These are phyloP conservation scores for Cadophora gregata DNA, from an alignment of 2,329 filamentous ascomycete genomes.

Conservation along the genomic window DNA sequence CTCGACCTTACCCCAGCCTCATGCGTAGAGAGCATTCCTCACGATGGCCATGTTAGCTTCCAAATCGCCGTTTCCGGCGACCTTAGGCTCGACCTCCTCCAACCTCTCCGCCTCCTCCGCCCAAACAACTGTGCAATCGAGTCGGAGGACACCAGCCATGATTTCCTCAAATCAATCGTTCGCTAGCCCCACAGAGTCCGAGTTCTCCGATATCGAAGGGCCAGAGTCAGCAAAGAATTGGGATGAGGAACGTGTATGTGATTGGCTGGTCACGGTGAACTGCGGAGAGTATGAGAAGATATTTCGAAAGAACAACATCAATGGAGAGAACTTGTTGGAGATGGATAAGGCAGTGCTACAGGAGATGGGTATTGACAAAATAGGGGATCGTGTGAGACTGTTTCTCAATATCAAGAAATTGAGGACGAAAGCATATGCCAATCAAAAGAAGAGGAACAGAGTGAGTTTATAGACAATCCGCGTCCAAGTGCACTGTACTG, in stretches of 20 bases:
- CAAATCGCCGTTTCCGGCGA: slow-evolving; percentile 71
- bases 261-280: slow-evolving; percentile 90
- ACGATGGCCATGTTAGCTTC: slow-evolving; percentile 80
- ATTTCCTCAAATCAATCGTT: slow-evolving; percentile 58
- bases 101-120: slow-evolving; percentile 54
- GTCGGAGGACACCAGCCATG: slow-evolving; percentile 58
- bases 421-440: slow-evolving; percentile 75
- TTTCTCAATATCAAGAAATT: slow-evolving; percentile 86
- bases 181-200: slow-evolving; percentile 86
- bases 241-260: slow-evolving; percentile 90
- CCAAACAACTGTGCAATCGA: slow-evolving; percentile 57
- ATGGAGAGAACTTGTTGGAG: slow-evolving; percentile 93
- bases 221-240: slow-evolving; percentile 81
- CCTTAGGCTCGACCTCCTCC: slow-evolving; percentile 54
- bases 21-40: slow-evolving; percentile 37
- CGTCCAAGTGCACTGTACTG: slow-evolving; percentile 23
- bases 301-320: slow-evolving; percentile 93
- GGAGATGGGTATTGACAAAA: slow-evolving; percentile 98
- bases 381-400: slow-evolving; percentile 92
- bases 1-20: slow-evolving; percentile 16
- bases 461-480: slow-evolving; percentile 55
- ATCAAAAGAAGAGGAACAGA: slow-evolving; percentile 83
- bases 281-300: slow-evolving; percentile 92
- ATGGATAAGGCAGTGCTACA: slow-evolving; percentile 96
- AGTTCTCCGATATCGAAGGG: slow-evolving; percentile 84